phyloP scores from a whole-genome alignment of 139 green algal species.

The Chlorokybus atmophyticus region DNA sequence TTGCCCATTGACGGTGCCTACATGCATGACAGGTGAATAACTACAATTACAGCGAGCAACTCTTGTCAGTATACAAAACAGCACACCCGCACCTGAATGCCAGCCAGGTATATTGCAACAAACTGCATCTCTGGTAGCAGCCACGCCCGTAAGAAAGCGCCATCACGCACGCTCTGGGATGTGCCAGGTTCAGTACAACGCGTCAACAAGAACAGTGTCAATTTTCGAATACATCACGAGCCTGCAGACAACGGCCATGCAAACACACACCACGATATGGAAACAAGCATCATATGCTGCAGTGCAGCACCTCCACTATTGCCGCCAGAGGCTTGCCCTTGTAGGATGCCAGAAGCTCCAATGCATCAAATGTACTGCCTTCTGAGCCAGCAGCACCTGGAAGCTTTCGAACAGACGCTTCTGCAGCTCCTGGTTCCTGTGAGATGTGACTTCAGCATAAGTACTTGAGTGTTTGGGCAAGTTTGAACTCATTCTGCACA shows the following conservation, averaged over 20 bases:
- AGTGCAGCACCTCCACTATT: slow-evolving; percentile 74
- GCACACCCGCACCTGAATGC: slow-evolving; percentile 47
- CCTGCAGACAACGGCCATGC: too few species aligned
- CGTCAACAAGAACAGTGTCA: too few species aligned
- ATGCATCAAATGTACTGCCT: slow-evolving; percentile 22
- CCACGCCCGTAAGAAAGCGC: slow-evolving; percentile 54
- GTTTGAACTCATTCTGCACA: neutral
- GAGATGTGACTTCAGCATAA: neutral
- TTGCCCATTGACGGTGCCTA: slow-evolving; percentile 62
- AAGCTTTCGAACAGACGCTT: slow-evolving; percentile 23
- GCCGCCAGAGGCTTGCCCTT: slow-evolving; percentile 46
- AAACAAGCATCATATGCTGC: too few species aligned
- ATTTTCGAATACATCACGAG: too few species aligned
- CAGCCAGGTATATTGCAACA: slow-evolving; percentile 55
- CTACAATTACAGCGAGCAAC: too few species aligned
- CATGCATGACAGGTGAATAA: too few species aligned
- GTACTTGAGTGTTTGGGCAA: neutral
- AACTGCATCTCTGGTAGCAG: slow-evolving; percentile 51
- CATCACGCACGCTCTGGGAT: slow-evolving; percentile 56
- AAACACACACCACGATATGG: too few species aligned
- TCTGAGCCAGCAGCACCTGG: slow-evolving; percentile 15
- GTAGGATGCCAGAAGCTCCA: slow-evolving; percentile 37
- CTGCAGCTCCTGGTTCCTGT: slow-evolving; percentile 11
- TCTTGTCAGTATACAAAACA: neutral
- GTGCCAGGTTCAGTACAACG: too few species aligned